A percentile compares a stretch with the other conserved stretches of the same genome.
Conservation (phyloP, 1,284 basidiomycete genomes). For the Tilletia walkeri region DNA sequence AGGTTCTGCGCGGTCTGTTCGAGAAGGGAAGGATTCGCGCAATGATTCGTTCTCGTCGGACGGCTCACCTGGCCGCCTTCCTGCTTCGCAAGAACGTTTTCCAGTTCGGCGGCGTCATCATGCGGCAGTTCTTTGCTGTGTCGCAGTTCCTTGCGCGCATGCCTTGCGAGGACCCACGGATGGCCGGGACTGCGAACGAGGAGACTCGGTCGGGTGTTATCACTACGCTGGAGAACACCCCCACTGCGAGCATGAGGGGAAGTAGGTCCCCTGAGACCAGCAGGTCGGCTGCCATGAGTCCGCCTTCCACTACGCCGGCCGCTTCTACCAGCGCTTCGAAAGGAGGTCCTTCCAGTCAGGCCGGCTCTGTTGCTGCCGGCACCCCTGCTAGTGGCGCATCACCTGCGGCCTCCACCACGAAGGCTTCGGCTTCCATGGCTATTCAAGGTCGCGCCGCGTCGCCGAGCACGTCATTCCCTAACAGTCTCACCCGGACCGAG, state of each 20-base stretch:
- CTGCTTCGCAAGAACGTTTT: constrained; percentile 36
- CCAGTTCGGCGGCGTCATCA: constrained; percentile 40
- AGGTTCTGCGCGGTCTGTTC: constrained; percentile 34
- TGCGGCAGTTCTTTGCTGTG: constrained; percentile 39
- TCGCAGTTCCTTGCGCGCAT: constrained; percentile 42
- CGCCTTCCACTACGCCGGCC: background rate
- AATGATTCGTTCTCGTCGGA: constrained; percentile 35
- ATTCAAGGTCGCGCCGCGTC: background rate
- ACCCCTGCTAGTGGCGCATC: background rate
- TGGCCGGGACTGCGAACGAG: background rate
- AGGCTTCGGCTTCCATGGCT: background rate
- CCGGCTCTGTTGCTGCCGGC: background rate
- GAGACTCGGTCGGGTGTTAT: background rate
- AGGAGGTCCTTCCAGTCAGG: too few species aligned
- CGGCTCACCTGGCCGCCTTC: constrained; percentile 36
- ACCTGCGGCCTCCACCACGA: background rate
- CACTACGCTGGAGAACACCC: constrained; percentile 11
- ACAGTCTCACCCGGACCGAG: background rate
- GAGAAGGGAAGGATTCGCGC: constrained; percentile 36
- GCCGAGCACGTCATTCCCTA: background rate
- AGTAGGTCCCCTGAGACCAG: background rate
- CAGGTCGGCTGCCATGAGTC: background rate
- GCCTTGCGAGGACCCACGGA: constrained; percentile 11
- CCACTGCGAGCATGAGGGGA: background rate
- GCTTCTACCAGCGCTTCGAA: background rate